A percentile compares a stretch with the other conserved stretches of the same genome.
phyloP scores from a whole-genome alignment of 2,329 filamentous ascomycete genomes.

The Pestalotiopsis sp. region DNA sequence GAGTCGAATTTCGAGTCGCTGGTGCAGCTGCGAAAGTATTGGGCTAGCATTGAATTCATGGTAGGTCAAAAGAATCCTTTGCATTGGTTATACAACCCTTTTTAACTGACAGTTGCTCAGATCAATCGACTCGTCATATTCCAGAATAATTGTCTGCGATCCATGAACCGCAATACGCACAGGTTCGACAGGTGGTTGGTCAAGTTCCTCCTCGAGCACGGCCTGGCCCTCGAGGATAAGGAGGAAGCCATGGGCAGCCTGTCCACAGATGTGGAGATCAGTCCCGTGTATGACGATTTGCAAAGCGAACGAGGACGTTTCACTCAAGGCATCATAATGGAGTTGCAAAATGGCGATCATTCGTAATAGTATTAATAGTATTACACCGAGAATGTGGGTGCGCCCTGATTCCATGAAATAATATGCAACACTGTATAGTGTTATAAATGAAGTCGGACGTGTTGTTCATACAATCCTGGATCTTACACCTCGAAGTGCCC shows the following conservation, averaged over 20 bases:
- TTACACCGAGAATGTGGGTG: not conserved
- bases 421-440: not conserved
- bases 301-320: not conserved
- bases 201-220: conserved; percentile 42
- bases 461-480: not conserved
- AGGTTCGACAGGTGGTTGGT: conserved; percentile 52
- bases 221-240: conserved; percentile 32
- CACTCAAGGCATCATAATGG: conserved; percentile 5
- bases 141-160: conserved; percentile 33
- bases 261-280: not conserved
- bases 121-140: conserved; percentile 37
- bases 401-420: not conserved
- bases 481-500: not conserved
- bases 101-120: conserved; percentile 19
- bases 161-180: conserved; percentile 30
- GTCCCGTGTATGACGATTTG: not conserved
- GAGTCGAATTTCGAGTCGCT: conserved; percentile 36
- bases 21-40: conserved; percentile 33
- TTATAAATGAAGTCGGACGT: too few species aligned
- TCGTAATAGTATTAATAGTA: not conserved
- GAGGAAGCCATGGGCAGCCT: conserved; percentile 30
- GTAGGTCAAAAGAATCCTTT: conserved; percentile 17
- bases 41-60: conserved; percentile 38
- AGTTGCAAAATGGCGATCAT: conserved; percentile 1
- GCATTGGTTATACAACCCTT: not conserved